phyloP scores from a whole-genome alignment of 129 eudicot species.

The Oenanthe sinensis region DNA sequence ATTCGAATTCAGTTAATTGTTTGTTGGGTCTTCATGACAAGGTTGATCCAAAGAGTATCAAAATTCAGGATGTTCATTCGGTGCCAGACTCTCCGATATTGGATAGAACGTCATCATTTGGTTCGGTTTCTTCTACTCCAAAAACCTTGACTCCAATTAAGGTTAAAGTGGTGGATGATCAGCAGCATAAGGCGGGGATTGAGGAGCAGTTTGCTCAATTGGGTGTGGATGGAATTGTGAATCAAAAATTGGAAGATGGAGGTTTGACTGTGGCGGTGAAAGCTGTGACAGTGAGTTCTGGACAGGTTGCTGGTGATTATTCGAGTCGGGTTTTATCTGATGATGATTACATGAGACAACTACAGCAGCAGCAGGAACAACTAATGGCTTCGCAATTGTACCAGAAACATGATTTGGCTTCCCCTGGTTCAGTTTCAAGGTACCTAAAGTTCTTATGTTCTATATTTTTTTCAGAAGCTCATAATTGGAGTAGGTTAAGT shows the following conservation, averaged over 20 bases:
- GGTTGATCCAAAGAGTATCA: constrained; percentile 7
- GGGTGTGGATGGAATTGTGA: constrained; percentile 20
- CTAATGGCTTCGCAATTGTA: constrained; percentile 18
- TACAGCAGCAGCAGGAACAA: constrained; percentile 23
- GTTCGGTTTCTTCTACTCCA: constrained; percentile 58
- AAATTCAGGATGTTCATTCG: constrained; percentile 47
- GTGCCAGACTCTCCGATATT: constrained; percentile 68
- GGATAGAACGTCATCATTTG: constrained; percentile 69
- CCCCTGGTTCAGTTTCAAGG: constrained; percentile 74
- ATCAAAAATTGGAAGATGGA: constrained; percentile 34
- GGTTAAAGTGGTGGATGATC: constrained; percentile 40
- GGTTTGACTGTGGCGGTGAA: constrained; percentile 30
- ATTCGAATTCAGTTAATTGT: constrained; percentile 54
- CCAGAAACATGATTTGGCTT: constrained; percentile 46
- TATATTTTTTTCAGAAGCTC: background rate
- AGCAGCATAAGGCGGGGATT: constrained; percentile 22
- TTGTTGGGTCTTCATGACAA: constrained; percentile 52
- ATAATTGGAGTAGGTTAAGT: background rate
- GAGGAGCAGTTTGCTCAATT: constrained; percentile 65
- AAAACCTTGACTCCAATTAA: constrained; percentile 63
- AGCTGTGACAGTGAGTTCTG: constrained; percentile 18
- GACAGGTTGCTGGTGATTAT: constrained; percentile 25
- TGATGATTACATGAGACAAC: constrained; percentile 37
- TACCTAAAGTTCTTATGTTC: constrained; percentile 10
- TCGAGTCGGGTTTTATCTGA: constrained; percentile 36